Evolutionary conservation across 352 stramenopile species (phyloP).

Genomic region (Phytophthora capsici): DNA sequence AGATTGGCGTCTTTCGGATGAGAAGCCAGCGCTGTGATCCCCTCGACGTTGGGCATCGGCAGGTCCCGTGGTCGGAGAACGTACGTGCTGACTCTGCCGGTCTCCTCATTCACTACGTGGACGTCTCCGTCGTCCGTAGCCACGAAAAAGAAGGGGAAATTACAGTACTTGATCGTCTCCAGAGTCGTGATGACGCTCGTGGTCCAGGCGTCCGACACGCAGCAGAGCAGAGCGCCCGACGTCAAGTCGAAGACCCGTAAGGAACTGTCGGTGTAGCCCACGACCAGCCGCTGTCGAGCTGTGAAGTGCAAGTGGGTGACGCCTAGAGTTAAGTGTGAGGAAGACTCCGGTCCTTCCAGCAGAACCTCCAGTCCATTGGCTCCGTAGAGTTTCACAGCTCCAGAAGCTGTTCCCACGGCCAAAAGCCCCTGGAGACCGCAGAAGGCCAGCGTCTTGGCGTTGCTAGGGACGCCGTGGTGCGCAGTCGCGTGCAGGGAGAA

Average conservation of each 20-base stretch:
- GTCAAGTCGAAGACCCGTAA: constrained; percentile 67
- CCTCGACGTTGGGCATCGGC: constrained; percentile 22
- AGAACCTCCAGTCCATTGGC: constrained; percentile 66
- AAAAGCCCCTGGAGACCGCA: constrained; percentile 69
- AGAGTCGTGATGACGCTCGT: constrained; percentile 66
- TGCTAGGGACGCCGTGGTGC: constrained; percentile 76
- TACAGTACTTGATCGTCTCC: constrained; percentile 64
- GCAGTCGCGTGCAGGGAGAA: constrained; percentile 57
- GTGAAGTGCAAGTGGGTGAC: constrained; percentile 71
- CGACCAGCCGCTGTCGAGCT: constrained; percentile 65
- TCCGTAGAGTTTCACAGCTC: constrained; percentile 74
- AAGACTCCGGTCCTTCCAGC: constrained; percentile 45
- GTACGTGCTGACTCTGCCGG: constrained; percentile 71
- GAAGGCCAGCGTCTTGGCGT: constrained; percentile 63
- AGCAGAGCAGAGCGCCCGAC: constrained; percentile 27
- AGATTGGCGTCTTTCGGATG: constrained; percentile 73
- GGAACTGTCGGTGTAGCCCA: constrained; percentile 71
- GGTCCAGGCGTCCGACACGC: constrained; percentile 60
- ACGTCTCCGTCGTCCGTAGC: constrained; percentile 73
- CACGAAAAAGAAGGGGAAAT: constrained; percentile 76
- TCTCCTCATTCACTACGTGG: constrained; percentile 82
- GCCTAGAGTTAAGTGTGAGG: constrained; percentile 45
- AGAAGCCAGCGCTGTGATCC: constrained; percentile 55
- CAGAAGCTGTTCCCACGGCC: constrained; percentile 68
- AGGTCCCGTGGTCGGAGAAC: constrained; percentile 58